Conservation (phyloP, 176 grass and related monocot genomes). For the maize (Zea mays) region DNA sequence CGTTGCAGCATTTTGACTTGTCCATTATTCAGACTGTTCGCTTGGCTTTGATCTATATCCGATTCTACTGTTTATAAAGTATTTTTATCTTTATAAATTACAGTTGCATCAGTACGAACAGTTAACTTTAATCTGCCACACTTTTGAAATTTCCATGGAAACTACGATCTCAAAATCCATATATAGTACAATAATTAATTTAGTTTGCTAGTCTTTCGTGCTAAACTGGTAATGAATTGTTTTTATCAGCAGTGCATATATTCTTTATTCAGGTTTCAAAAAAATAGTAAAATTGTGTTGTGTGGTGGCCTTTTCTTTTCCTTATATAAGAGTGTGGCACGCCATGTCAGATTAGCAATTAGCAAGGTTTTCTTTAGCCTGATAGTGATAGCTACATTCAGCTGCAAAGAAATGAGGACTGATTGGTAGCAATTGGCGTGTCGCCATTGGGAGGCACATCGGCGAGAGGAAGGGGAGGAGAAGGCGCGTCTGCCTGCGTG, state of each 20-base stretch:
- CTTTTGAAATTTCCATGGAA: no score
- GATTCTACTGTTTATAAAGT: no score
- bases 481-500: no score
- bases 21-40: no score
- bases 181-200: no score
- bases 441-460: neutral
- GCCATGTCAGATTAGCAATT: constrained; percentile 8
- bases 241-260: neutral
- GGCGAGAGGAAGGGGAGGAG: no score
- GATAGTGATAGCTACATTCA: constrained; percentile 32
- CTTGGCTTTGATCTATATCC: no score
- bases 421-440: neutral
- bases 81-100: no score
- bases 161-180: no score
- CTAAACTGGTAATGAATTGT: neutral
- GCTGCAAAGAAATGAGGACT: constrained; percentile 30
- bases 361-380: constrained; percentile 12
- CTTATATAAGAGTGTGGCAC: neutral
- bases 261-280: neutral
- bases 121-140: no score
- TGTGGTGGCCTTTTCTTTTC: neutral
- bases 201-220: neutral
- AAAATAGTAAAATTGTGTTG: neutral
- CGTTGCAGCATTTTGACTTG: no score
- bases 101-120: no score